Percentiles rank a stretch among this genome's conserved stretches.
Evolutionary conservation across 1,139 yeast species (phyloP).

Genomic region (Debaryomycetaceae sp.): DNA sequence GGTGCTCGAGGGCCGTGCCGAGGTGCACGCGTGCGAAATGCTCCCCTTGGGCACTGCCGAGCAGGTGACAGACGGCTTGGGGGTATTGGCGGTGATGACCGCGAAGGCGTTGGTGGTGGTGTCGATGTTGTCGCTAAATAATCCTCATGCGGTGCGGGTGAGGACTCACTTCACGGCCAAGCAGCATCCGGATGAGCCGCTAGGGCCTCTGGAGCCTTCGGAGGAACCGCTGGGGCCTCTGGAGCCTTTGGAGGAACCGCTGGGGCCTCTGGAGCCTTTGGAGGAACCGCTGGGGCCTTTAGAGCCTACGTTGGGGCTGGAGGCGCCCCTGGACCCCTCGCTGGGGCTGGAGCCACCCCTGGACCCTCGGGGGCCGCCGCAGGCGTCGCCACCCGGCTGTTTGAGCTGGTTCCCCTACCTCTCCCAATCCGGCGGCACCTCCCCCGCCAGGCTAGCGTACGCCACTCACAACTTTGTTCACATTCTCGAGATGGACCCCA

Average conservation of each 20-base stretch:
- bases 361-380: slow-evolving; percentile 22
- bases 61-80: slow-evolving; percentile 52
- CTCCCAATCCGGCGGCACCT: slow-evolving; percentile 6
- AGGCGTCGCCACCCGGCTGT: slow-evolving; percentile 28
- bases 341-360: slow-evolving; percentile 8
- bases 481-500: slow-evolving; percentile 43
- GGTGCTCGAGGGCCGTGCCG: slow-evolving; percentile 45
- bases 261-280: slow-evolving; percentile 2
- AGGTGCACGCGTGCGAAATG: slow-evolving; percentile 30
- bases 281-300: slow-evolving; percentile 4
- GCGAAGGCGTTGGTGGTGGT: slow-evolving; percentile 47
- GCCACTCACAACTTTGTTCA: slow-evolving; percentile 61
- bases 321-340: slow-evolving; percentile 13
- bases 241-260: slow-evolving; percentile 1
- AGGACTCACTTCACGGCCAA: slow-evolving; percentile 48
- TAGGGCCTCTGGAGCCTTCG: slow-evolving; percentile 3
- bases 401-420: slow-evolving; percentile 56
- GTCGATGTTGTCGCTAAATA: slow-evolving; percentile 50
- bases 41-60: slow-evolving; percentile 53
- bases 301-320: background rate
- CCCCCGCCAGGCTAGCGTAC: slow-evolving; percentile 53
- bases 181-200: slow-evolving; percentile 28
- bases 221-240: slow-evolving; percentile 4
- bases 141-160: slow-evolving; percentile 24
- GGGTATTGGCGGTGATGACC: slow-evolving; percentile 60